Base-by-base conservation (phyloP, 179 eudicot genomes). In the Silene coronaria region DNA sequence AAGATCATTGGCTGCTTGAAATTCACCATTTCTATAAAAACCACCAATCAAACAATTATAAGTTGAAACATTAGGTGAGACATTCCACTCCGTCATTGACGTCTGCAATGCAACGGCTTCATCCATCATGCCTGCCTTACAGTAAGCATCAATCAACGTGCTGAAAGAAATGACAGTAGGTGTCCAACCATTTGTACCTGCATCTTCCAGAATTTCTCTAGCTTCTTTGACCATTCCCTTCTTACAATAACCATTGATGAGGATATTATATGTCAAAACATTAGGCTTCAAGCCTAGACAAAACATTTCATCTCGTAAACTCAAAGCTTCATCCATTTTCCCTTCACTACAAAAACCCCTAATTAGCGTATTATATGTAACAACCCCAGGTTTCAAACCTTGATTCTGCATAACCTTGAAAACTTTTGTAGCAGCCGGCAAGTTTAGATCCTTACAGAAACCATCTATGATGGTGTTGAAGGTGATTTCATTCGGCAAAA, bases 41-140 rank as follows among this genome's bases (percentile, higher is more conserved):
- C 89, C 89, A 69, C 85, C 87, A 24, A 90, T 78, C 76, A 90
- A 85, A 72, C 89, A 82, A 72, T 90, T 90, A 80, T 85, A 90
- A 23, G 94, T 86, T 13, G 91, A 85, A 55, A 84, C 84, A 68
- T 70, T 70, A 22, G 87, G 88, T 9, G 36, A 60, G 16, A 90
- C 67, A 70, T 55, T 83, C 65, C 78, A 78, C 26, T 76, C 79
- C 16, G 66, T 51, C 94, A 89, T 88, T 42, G 51, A 59, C 2
- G 74, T 69, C 64, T 58, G 77, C 67, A 90, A 32, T 10, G 80
- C 76, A 65, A 81, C 70, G 46, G 91, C 94, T 67, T 87, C 87
- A 10, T 83, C 87, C 83, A 85, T 74, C 71, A 82, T 78, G 23
- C 86, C 90, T 22, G 83, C 86, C 75, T 85, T 88, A 75, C 88